phyloP scores from a whole-genome alignment of 2,329 filamentous ascomycete species.

The Cercospora zeina region DNA sequence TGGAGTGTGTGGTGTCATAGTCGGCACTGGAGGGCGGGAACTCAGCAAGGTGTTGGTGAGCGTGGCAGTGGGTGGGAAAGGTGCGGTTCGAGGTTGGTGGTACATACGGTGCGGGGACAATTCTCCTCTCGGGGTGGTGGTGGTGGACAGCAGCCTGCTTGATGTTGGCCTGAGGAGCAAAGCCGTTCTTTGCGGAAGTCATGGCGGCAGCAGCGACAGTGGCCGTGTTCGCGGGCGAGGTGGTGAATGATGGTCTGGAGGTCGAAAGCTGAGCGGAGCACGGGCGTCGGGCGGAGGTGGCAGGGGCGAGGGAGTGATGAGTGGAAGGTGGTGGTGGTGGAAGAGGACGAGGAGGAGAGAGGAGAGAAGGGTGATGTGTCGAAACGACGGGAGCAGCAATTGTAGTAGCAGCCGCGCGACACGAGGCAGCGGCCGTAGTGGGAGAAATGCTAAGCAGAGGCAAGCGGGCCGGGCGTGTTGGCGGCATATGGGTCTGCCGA shows the following conservation, averaged over 20 bases:
- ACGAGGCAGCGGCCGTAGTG: conserved; percentile 2
- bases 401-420: conserved; percentile 3
- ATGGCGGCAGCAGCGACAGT: conserved; percentile 12
- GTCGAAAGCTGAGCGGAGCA: conserved; percentile 1
- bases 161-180: conserved; percentile 40
- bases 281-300: not conserved
- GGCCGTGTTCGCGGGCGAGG: conserved; percentile 9
- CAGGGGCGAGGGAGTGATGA: conserved; percentile 6
- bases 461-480: conserved; percentile 10
- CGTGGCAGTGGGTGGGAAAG: not conserved
- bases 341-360: conserved; percentile 16
- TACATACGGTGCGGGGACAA: conserved; percentile 30
- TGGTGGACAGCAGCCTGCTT: conserved; percentile 37
- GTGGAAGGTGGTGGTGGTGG: too few relatives aligned
- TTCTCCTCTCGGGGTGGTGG: conserved; percentile 39
- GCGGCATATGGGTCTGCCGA: conserved; percentile 14
- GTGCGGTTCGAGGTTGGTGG: not conserved
- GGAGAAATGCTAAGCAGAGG: conserved; percentile 3
- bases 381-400: not conserved
- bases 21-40: conserved; percentile 37
- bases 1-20: conserved; percentile 53
- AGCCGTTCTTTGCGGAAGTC: conserved; percentile 25
- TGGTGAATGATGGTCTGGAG: conserved; percentile 11
- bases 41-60: conserved; percentile 18
- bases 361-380: not conserved